phyloP scores from a whole-genome alignment of 2,329 filamentous ascomycete genomes.

The Parascedosporium putredinis region DNA sequence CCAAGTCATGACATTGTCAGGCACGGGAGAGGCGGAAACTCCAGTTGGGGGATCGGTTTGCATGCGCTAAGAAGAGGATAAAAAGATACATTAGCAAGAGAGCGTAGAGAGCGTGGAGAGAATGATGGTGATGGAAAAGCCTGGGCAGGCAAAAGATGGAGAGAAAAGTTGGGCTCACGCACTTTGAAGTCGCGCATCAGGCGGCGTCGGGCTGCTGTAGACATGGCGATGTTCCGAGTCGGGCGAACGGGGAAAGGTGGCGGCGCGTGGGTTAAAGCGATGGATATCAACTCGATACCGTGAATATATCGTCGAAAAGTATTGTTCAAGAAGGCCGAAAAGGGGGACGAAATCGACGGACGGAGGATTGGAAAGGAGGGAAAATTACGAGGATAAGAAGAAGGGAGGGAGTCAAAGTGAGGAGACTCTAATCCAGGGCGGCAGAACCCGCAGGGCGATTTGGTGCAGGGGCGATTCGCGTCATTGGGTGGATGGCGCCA shows the following conservation, averaged over 20 bases:
- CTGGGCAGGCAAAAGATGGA: constrained; percentile 7
- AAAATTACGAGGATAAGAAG: not conserved
- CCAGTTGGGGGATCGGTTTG: constrained; percentile 96
- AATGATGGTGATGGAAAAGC: not conserved
- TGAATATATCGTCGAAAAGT: too few species aligned
- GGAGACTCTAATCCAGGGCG: not conserved
- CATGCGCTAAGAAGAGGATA: constrained; percentile 61
- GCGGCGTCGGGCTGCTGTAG: constrained; percentile 86
- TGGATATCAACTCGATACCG: too few species aligned
- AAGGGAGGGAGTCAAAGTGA: not conserved
- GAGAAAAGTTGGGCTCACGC: constrained; percentile 19
- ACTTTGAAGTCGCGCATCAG: constrained; percentile 99
- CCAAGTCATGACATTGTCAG: constrained; percentile 97
- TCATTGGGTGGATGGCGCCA: too few species aligned
- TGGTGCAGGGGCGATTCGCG: not conserved
- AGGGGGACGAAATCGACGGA: not conserved
- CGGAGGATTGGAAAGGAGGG: not conserved
- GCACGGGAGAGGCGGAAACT: constrained; percentile 89
- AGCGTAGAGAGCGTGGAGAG: too few species aligned
- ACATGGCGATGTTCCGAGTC: constrained; percentile 49
- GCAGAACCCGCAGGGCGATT: not conserved
- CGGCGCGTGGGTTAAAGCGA: too few species aligned
- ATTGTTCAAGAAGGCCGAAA: not conserved
- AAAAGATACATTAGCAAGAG: too few species aligned
- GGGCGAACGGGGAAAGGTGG: too few species aligned